A percentile compares a stretch with the other conserved stretches of the same genome.
Evolutionary conservation across 176 grass and related monocot genomes (phyloP).

Genomic region (Eleusine coracana): DNA sequence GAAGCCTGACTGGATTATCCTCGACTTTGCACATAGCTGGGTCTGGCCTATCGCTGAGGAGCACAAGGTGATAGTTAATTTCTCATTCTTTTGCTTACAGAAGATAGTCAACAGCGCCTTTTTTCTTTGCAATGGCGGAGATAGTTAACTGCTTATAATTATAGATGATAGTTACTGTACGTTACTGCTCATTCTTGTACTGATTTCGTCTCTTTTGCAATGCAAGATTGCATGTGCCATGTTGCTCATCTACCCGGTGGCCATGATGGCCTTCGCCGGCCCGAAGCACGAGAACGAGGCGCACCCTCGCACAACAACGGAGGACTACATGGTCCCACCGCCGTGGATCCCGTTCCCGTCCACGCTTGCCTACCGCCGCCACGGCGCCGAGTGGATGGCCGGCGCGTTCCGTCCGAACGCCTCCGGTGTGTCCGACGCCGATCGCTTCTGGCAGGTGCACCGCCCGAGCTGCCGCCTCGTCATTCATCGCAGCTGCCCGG

Average conservation of each 20-base stretch:
- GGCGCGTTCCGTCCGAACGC: neutral
- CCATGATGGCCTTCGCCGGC: neutral
- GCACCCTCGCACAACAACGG: neutral
- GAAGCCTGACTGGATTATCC: slow-evolving; percentile 50
- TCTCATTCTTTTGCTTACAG: no score
- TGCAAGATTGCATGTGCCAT: slow-evolving; percentile 3
- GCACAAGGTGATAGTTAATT: slow-evolving; percentile 1
- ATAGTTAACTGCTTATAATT: no score
- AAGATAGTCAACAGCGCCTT: no score
- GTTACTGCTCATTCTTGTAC: neutral
- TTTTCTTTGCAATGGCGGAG: no score
- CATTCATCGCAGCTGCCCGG: slow-evolving; percentile 20
- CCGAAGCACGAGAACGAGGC: neutral
- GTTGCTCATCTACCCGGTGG: slow-evolving; percentile 7
- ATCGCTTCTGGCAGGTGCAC: neutral
- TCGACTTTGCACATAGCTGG: slow-evolving; percentile 56
- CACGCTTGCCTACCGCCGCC: slow-evolving; percentile 1
- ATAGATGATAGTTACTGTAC: no score
- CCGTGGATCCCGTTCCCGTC: slow-evolving; percentile 37
- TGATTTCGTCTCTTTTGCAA: neutral
- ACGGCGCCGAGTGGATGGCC: slow-evolving; percentile 10
- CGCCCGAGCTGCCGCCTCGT: neutral
- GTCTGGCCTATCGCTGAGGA: slow-evolving; percentile 29
- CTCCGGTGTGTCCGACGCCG: neutral
- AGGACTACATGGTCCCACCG: slow-evolving; percentile 36